Conservation (phyloP, 148 eudicot species). For the Bassia scoparia region DNA sequence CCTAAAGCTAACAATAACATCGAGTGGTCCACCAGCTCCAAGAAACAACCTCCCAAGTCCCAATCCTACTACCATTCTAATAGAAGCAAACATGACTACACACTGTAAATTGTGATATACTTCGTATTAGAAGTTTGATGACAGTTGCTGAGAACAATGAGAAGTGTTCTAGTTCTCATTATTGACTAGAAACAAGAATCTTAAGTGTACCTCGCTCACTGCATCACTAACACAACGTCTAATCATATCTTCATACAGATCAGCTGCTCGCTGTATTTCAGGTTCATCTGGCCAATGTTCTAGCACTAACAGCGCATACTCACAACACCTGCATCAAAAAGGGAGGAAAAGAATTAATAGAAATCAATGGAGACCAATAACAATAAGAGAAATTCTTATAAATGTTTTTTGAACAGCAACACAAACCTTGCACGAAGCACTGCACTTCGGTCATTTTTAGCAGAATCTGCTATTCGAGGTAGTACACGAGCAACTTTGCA, state of each 20-base stretch:
- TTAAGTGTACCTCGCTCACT: conserved; percentile 77
- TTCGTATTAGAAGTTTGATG: too few relatives aligned
- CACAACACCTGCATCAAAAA: conserved; percentile 76
- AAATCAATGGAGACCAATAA: neutral
- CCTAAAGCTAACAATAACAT: too few relatives aligned
- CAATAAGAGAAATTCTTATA: neutral
- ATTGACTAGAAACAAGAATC: neutral
- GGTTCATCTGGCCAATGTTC: conserved; percentile 99
- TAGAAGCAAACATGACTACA: neutral
- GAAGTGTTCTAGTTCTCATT: neutral
- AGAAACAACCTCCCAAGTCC: too few relatives aligned
- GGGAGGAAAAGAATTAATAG: neutral
- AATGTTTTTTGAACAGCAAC: conserved; percentile 2
- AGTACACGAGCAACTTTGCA: conserved; percentile 93
- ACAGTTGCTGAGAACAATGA: neutral
- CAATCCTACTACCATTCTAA: neutral
- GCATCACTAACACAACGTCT: conserved; percentile 96
- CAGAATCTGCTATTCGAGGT: conserved; percentile 85
- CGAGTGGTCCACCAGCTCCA: too few relatives aligned
- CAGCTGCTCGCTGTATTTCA: conserved; percentile 94
- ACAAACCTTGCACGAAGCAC: conserved; percentile 85
- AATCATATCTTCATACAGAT: conserved; percentile 89
- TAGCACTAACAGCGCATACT: conserved; percentile 86
- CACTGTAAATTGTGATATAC: too few relatives aligned
- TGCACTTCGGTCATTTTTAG: conserved; percentile 87